phyloP scores from a whole-genome alignment of 2,329 filamentous ascomycete species.

The Berkeleyomyces basicola region DNA sequence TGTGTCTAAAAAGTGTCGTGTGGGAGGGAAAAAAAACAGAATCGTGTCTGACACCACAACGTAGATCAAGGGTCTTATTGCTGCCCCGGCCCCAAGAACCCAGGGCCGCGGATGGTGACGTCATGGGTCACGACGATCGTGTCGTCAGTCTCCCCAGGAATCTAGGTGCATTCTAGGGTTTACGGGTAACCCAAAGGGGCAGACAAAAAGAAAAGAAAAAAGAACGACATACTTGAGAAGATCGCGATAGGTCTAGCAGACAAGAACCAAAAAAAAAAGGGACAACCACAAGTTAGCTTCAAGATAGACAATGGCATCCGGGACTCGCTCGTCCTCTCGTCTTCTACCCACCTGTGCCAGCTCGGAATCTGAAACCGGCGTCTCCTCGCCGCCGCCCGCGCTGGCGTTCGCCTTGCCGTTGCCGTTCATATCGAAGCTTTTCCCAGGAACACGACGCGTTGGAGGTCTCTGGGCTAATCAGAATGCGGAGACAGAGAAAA shows the following conservation, averaged over 20 bases:
- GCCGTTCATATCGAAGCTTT: background rate
- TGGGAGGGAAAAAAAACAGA: background rate
- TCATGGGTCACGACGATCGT: no score
- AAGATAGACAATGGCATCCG: background rate
- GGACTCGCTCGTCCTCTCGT: background rate
- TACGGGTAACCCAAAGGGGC: background rate
- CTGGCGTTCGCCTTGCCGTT: background rate
- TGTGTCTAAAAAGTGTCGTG: no score
- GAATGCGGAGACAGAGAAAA: no score
- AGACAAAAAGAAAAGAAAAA: background rate
- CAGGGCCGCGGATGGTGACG: no score
- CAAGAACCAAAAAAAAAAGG: background rate
- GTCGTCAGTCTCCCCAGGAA: no score
- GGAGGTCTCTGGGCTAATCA: no score
- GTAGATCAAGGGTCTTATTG: no score
- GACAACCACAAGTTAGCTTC: background rate
- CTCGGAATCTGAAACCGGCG: background rate
- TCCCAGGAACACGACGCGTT: no score
- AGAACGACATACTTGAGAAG: background rate
- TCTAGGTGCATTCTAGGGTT: no score
- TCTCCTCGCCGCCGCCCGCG: constrained; percentile 18
- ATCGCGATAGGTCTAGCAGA: background rate
- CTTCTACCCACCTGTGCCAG: background rate
- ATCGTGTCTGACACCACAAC: background rate
- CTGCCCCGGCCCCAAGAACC: no score